Percentiles rank a stretch among this genome's conserved stretches.
These are phyloP conservation scores for Rhynchospora pubera DNA, from an alignment of 176 grass and related monocot species.

Conservation along the genomic window DNA sequence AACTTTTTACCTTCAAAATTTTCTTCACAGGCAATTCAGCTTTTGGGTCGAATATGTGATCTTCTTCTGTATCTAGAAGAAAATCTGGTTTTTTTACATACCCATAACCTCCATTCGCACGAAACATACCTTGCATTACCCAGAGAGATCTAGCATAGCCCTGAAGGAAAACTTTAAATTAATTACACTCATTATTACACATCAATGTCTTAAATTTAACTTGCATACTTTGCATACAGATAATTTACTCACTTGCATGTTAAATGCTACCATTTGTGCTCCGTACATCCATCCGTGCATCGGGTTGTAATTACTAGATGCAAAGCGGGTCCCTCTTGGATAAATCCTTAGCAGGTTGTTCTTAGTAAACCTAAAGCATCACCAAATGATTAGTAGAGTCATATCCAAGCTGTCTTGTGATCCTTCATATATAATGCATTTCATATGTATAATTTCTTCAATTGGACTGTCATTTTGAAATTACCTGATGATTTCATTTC, in stretches of 20 bases:
- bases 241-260: constrained; percentile 57
- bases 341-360: constrained; percentile 63
- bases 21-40: constrained; percentile 35
- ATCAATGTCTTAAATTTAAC: not conserved
- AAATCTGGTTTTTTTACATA: constrained; percentile 84
- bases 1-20: constrained; percentile 42
- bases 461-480: not conserved
- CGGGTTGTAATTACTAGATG: constrained; percentile 73
- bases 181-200: not conserved
- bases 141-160: constrained; percentile 73
- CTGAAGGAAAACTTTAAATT: not conserved
- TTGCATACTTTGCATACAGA: not conserved
- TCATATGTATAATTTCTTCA: not conserved
- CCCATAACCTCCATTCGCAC: constrained; percentile 78
- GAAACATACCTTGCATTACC: constrained; percentile 78
- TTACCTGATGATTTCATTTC: constrained; percentile 49
- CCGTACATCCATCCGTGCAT: constrained; percentile 63
- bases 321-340: constrained; percentile 46
- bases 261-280: constrained; percentile 77
- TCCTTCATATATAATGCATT: not conserved
- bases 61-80: constrained; percentile 26
- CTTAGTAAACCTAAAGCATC: constrained; percentile 52
- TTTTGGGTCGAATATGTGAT: constrained; percentile 43
- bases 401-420: too few species aligned
- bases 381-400: not conserved